These are phyloP conservation scores for Eucalyptus camaldulensis DNA, from an alignment of 345 rosid species.

Conservation along the genomic window DNA sequence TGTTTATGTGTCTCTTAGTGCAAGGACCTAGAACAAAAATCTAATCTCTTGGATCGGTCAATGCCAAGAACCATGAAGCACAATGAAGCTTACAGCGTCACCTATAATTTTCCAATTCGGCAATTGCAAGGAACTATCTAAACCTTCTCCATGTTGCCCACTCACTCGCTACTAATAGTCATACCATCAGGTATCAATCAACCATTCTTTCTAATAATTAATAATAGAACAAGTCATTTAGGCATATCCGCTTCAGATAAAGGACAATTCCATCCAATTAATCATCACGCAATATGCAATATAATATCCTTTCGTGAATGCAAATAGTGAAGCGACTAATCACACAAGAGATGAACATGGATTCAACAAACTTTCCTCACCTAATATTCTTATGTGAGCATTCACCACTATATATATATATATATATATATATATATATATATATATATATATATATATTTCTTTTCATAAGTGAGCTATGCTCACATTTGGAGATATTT, in stretches of 20 bases:
- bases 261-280: not conserved
- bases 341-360: not conserved
- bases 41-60: not conserved
- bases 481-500: not conserved
- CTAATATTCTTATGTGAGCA: not conserved
- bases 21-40: not conserved
- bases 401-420: not conserved
- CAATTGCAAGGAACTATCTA: not conserved
- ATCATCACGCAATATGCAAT: not conserved
- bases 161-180: not conserved
- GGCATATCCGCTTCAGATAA: not conserved
- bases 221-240: not conserved
- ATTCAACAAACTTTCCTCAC: not conserved
- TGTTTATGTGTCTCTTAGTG: not conserved
- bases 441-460: not conserved
- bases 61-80: not conserved
- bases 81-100: not conserved
- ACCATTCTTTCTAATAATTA: not conserved
- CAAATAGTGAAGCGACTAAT: not conserved
- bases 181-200: not conserved
- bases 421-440: not conserved
- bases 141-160: not conserved
- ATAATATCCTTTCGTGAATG: not conserved
- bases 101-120: not conserved
- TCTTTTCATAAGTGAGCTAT: not conserved